Percentiles rank a stretch among this genome's conserved stretches.
These are phyloP conservation scores for Typha latifolia DNA, from an alignment of 176 grass and related monocot species.

Conservation along the genomic window DNA sequence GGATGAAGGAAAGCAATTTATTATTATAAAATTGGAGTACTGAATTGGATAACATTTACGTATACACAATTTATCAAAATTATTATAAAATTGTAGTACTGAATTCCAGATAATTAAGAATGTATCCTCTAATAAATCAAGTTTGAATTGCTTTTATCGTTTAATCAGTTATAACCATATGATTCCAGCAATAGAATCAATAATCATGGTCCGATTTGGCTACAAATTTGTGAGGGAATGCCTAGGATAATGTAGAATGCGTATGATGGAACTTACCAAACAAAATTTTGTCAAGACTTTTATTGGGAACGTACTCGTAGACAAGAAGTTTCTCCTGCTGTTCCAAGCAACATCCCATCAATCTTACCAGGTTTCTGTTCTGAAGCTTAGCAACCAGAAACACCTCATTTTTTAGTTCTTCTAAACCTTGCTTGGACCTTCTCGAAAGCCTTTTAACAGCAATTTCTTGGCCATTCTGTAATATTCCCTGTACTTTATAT, in stretches of 20 bases:
- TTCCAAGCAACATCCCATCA: background rate
- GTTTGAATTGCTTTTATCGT: no score
- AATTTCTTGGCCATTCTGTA: background rate
- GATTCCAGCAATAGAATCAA: no score
- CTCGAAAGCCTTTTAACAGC: conserved; percentile 15
- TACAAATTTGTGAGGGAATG: background rate
- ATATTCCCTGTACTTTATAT: background rate
- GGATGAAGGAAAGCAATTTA: no score
- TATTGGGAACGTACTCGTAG: conserved; percentile 10
- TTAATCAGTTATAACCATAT: no score
- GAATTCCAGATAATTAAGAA: no score
- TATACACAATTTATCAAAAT: no score
- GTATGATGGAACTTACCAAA: background rate
- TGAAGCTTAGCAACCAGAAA: background rate
- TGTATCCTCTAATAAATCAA: no score
- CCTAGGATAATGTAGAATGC: background rate
- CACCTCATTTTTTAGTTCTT: conserved; percentile 2
- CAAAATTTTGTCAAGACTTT: conserved; percentile 11
- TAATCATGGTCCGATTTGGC: no score
- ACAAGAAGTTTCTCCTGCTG: conserved; percentile 3
- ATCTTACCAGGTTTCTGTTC: conserved; percentile 9
- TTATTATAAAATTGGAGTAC: no score
- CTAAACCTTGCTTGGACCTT: background rate
- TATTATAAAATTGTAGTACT: no score
- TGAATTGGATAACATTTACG: no score